Conservation (phyloP, 352 stramenopile genomes). For the Phytophthora hybrid region DNA sequence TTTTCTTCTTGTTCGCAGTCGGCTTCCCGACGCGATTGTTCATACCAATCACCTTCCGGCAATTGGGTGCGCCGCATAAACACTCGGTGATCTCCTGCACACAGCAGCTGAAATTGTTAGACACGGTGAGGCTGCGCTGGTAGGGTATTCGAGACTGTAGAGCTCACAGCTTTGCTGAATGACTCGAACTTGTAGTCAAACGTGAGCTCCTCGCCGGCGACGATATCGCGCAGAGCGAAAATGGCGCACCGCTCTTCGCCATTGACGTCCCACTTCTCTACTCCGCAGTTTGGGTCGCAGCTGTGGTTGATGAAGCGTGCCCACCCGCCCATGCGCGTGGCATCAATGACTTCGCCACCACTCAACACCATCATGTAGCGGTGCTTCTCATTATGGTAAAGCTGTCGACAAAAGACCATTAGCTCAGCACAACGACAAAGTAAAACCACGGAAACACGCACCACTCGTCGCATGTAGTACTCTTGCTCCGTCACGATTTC, state of each 20-base stretch:
- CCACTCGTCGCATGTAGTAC: conserved; percentile 80
- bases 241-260: conserved; percentile 96
- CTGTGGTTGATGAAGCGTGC: conserved; percentile 97
- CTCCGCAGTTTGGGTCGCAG: conserved; percentile 94
- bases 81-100: conserved; percentile 79
- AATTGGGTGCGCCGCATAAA: conserved; percentile 67
- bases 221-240: conserved; percentile 92
- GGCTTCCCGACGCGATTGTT: conserved; percentile 66
- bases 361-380: conserved; percentile 89
- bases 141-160: neutral
- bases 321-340: conserved; percentile 90
- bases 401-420: conserved; percentile 32
- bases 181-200: conserved; percentile 95
- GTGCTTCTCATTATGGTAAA: conserved; percentile 88
- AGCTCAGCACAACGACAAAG: neutral
- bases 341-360: conserved; percentile 89
- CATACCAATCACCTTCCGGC: conserved; percentile 74
- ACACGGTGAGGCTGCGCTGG: neutral
- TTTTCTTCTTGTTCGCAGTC: conserved; percentile 30
- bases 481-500: conserved; percentile 88
- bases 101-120: conserved; percentile 13
- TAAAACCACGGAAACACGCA: conserved; percentile 30
- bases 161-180: conserved; percentile 42
- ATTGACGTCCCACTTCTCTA: conserved; percentile 95
- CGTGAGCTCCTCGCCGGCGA: conserved; percentile 91